Conservation (phyloP, 345 rosid species). For the Citrus reticulata region DNA sequence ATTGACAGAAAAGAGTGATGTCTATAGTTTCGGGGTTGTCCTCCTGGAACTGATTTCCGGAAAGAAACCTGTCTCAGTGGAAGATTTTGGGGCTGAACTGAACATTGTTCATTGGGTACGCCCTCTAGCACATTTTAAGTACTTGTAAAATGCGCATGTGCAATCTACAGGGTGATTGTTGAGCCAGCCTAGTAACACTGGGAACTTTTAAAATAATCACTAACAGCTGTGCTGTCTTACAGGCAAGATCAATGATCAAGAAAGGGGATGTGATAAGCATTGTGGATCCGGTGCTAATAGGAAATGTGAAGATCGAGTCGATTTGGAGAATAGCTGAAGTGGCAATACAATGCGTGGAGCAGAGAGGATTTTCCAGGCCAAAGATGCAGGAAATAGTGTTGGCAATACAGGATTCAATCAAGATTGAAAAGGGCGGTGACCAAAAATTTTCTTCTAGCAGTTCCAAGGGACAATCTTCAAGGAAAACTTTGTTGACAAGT, state of each 20-base stretch:
- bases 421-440: slow-evolving; percentile 60
- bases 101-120: slow-evolving; percentile 95
- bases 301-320: slow-evolving; percentile 70
- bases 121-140: not conserved
- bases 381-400: slow-evolving; percentile 82
- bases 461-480: slow-evolving; percentile 66
- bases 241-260: slow-evolving; percentile 85
- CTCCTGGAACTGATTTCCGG: slow-evolving; percentile 92
- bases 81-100: slow-evolving; percentile 80
- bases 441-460: slow-evolving; percentile 35
- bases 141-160: not conserved
- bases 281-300: slow-evolving; percentile 56
- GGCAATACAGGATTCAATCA: slow-evolving; percentile 83
- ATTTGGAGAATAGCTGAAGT: slow-evolving; percentile 90
- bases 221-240: slow-evolving; percentile 4
- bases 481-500: slow-evolving; percentile 83
- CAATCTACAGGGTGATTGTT: not conserved
- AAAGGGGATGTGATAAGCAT: slow-evolving; percentile 79
- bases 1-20: slow-evolving; percentile 94
- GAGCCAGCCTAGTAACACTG: not conserved
- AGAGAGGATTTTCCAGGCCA: slow-evolving; percentile 60
- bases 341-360: slow-evolving; percentile 85
- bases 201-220: not conserved
- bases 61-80: slow-evolving; percentile 74
- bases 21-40: slow-evolving; percentile 96